Evolutionary conservation across 169 alveolate genomes (phyloP), one percentile per base, ranked within the genome.

Genomic region (Plasmodium reichenowi): DNA sequence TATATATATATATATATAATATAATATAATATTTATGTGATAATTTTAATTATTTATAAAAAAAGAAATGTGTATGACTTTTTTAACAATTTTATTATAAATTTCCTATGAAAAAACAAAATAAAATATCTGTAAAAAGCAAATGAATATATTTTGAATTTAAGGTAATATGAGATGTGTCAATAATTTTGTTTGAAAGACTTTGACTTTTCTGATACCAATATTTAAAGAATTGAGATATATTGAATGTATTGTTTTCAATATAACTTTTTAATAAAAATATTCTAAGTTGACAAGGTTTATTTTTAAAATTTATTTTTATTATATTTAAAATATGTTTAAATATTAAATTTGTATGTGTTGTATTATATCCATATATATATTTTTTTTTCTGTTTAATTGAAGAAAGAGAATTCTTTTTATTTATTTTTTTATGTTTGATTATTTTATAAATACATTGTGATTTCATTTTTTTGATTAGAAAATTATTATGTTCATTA

Each of bases 21-120:
- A 32, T 32, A 1, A 24, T 24, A 38, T 38, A 38, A 26, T 26
- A 26, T 26, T 5, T 38, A 38, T 38, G 47, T 38, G 7, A 38
- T 38, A 38, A 38, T 38, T 38, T 5, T 38, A 38, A 38, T 38
- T 22, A 3, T 62, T 17, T 62, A 20, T 22, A 17, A 62, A 62
- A 62, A 62, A 56, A 56, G 2, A 63, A 73, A 10, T 26, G 72
- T 17, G 10, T 24, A 68, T 9, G 9, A 17, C 9, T 7, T 24
- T 43, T 15, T 50, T 13, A 26, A 60, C 47, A 26, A 13, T 45
- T 17, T 17, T 17, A 29, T 71, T 86, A 86, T 52, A 86, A 72
- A 72, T 86, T 86, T 48, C 92, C 92, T 60, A 86, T 86, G 52
- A 86, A 86, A 86, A 86, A 86, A 38, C 92, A 86, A 72, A 86